phyloP scores from a whole-genome alignment of 768 basidiomycete genomes.

The Clitopilus hobsonii region DNA sequence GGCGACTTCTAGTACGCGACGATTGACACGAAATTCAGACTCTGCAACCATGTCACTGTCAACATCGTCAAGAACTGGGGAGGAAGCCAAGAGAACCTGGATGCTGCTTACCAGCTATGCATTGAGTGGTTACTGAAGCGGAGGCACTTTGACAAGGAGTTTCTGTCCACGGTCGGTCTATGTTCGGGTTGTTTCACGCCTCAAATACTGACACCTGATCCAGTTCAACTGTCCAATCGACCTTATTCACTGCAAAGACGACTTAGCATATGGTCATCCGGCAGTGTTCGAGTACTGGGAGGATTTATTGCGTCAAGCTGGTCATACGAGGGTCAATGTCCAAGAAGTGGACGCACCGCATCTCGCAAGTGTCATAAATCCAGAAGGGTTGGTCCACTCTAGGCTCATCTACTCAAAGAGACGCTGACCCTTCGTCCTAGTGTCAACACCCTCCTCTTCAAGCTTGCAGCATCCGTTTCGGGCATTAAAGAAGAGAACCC shows the following conservation, averaged over 20 bases:
- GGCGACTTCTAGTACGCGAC: not conserved
- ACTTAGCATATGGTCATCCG: constrained; percentile 22
- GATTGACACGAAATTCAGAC: not conserved
- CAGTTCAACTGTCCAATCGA: constrained; percentile 22
- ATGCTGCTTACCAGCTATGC: not conserved
- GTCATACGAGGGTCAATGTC: constrained; percentile 14
- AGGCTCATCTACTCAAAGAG: not conserved
- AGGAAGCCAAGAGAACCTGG: constrained; percentile 4
- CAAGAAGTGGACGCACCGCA: constrained; percentile 23
- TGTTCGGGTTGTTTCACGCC: not conserved
- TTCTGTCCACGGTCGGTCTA: constrained; percentile 14
- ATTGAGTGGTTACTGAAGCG: constrained; percentile 5
- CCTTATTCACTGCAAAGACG: constrained; percentile 24
- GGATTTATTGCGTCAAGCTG: constrained; percentile 12
- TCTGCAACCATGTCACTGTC: not conserved
- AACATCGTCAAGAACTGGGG: constrained; percentile 1
- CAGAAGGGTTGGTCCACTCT: constrained; percentile 17
- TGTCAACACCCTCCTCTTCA: constrained; percentile 5
- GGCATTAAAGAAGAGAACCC: not conserved
- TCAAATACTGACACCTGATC: not conserved
- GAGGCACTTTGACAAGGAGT: constrained; percentile 6
- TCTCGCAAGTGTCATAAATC: constrained; percentile 19
- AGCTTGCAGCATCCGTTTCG: constrained; percentile 2
- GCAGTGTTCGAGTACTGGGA: constrained; percentile 17
- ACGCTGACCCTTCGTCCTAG: not conserved